phyloP scores from a whole-genome alignment of 768 basidiomycete species.

The Leucosporidium scottii region DNA sequence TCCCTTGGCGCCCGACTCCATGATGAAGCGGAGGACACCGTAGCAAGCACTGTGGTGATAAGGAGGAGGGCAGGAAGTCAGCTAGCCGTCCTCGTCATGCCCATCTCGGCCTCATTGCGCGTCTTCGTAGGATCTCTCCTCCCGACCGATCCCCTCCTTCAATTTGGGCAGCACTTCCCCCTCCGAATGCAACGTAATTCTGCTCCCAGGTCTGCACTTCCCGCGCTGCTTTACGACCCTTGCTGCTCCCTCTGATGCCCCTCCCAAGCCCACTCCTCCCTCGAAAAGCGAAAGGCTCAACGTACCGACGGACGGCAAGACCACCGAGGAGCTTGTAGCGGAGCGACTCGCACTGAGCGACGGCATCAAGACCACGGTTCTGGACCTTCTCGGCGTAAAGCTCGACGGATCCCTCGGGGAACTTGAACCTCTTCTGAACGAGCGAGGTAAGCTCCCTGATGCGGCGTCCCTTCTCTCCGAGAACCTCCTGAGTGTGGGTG shows the following conservation, averaged over 20 bases:
- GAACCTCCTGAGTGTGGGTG: slow-evolving; percentile 88
- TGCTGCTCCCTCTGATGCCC: not conserved
- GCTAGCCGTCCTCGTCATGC: not conserved
- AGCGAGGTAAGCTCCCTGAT: slow-evolving; percentile 97
- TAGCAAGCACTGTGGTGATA: slow-evolving; percentile 70
- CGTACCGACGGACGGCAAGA: slow-evolving; percentile 93
- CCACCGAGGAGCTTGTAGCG: slow-evolving; percentile 99
- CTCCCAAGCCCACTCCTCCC: not conserved
- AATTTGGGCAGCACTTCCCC: not conserved
- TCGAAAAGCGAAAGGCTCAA: slow-evolving; percentile 27
- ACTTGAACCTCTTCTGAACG: slow-evolving; percentile 99
- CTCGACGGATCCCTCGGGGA: slow-evolving; percentile 97
- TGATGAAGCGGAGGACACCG: slow-evolving; percentile 99
- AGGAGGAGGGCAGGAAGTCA: not conserved
- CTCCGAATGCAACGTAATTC: not conserved
- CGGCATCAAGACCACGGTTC: slow-evolving; percentile 93
- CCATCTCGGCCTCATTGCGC: not conserved
- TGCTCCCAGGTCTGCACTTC: not conserved
- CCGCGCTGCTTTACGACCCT: too few relatives aligned
- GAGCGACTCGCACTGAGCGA: slow-evolving; percentile 97
- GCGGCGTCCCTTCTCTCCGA: slow-evolving; percentile 98
- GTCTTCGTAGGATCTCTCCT: not conserved
- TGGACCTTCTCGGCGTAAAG: slow-evolving; percentile 98
- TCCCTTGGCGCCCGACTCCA: slow-evolving; percentile 99
- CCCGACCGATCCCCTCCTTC: not conserved